These are phyloP conservation scores for Gardenia jasminoides DNA, from an alignment of 257 asterid species.

Conservation along the genomic window DNA sequence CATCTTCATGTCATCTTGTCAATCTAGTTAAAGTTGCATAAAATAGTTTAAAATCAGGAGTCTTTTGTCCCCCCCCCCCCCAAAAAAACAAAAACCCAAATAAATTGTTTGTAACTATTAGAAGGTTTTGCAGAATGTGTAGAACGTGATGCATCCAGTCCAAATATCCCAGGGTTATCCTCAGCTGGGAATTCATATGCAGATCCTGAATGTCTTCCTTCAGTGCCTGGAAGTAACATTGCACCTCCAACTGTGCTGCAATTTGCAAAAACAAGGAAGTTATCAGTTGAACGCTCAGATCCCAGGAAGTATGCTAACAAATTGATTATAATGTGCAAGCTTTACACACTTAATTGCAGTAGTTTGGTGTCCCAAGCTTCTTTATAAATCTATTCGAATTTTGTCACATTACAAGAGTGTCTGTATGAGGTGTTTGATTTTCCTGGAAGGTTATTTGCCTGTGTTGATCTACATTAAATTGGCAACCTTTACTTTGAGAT, in stretches of 20 bases:
- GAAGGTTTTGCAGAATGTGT: slow-evolving; percentile 43
- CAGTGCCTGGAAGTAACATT: slow-evolving; percentile 68
- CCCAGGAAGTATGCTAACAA: slow-evolving; percentile 67
- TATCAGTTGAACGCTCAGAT: slow-evolving; percentile 83
- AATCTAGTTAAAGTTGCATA: neutral
- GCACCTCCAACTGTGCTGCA: slow-evolving; percentile 72
- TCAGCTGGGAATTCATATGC: slow-evolving; percentile 65
- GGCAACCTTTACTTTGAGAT: neutral
- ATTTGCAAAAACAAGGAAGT: slow-evolving; percentile 86
- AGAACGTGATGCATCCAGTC: slow-evolving; percentile 67
- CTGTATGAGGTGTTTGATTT: neutral
- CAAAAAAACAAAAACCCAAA: too few relatives aligned
- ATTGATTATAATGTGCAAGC: neutral
- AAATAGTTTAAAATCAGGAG: neutral
- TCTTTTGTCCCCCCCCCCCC: too few relatives aligned
- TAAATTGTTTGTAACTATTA: slow-evolving; percentile 16
- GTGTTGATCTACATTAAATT: neutral
- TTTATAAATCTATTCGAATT: neutral
- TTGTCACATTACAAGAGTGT: neutral
- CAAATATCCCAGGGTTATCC: slow-evolving; percentile 48
- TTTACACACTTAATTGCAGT: neutral
- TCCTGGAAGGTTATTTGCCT: neutral
- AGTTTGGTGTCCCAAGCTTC: neutral
- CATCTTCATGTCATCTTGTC: neutral
- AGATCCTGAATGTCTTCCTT: slow-evolving; percentile 74